Conservation (phyloP, 768 basidiomycete species). For the Pleurotus salmoneostramineus region DNA sequence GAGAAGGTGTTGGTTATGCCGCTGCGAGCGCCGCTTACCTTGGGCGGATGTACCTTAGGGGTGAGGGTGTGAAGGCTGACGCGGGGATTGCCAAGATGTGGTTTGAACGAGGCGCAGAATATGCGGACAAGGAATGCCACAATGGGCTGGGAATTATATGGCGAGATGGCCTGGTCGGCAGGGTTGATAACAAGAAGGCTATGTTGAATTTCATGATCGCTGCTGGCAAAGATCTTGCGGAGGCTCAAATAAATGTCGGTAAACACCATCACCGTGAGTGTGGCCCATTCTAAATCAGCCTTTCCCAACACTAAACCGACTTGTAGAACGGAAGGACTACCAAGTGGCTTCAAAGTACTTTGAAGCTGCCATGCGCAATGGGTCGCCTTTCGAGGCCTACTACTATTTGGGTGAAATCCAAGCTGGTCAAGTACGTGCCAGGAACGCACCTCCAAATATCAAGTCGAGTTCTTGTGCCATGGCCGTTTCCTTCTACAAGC, state of each 20-base stretch:
- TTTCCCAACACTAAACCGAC: slow-evolving; percentile 8
- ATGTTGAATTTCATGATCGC: slow-evolving; percentile 69
- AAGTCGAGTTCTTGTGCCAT: slow-evolving; percentile 79
- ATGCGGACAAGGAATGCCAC: slow-evolving; percentile 83
- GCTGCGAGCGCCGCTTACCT: slow-evolving; percentile 83
- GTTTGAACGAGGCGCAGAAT: slow-evolving; percentile 84
- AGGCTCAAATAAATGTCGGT: slow-evolving; percentile 88
- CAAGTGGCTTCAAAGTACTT: slow-evolving; percentile 67
- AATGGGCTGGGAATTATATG: slow-evolving; percentile 92
- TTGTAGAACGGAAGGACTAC: slow-evolving; percentile 65
- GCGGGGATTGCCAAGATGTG: slow-evolving; percentile 79
- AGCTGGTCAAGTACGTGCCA: slow-evolving; percentile 46
- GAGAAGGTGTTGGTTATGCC: slow-evolving; percentile 51
- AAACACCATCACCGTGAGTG: slow-evolving; percentile 67
- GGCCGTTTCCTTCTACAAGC: slow-evolving; percentile 91
- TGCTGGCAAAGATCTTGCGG: slow-evolving; percentile 83
- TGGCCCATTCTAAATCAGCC: background rate
- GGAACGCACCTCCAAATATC: slow-evolving; percentile 39
- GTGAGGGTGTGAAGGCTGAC: slow-evolving; percentile 86
- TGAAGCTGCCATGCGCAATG: slow-evolving; percentile 79
- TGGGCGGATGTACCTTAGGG: slow-evolving; percentile 91
- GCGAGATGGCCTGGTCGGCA: slow-evolving; percentile 80
- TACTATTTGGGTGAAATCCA: slow-evolving; percentile 90
- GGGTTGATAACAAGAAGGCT: slow-evolving; percentile 62
- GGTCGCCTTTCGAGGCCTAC: slow-evolving; percentile 92